Conservation (phyloP, 2,329 filamentous ascomycete genomes). For the Tolypocladium nubicola region DNA sequence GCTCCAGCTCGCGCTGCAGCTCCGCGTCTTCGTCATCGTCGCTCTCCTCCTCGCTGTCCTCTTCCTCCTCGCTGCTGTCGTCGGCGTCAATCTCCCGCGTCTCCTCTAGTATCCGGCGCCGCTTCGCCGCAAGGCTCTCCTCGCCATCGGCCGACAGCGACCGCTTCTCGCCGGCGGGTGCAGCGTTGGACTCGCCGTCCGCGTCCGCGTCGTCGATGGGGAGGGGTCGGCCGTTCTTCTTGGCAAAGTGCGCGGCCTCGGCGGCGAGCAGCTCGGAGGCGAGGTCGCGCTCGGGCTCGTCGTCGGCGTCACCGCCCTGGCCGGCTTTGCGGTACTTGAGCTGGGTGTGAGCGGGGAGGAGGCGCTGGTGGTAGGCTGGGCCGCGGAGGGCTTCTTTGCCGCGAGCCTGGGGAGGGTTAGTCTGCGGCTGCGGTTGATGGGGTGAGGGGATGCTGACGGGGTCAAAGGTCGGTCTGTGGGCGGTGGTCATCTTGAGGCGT, state of each 20-base stretch:
- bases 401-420: conserved; percentile 50
- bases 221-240: conserved; percentile 52
- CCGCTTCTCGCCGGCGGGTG: conserved; percentile 38
- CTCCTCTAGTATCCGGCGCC: conserved; percentile 78
- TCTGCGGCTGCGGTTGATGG: neutral
- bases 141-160: conserved; percentile 31
- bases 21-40: conserved; percentile 59
- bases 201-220: conserved; percentile 37
- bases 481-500: conserved; percentile 45
- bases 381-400: conserved; percentile 93
- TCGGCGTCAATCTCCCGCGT: conserved; percentile 77
- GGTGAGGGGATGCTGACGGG: conserved; percentile 49
- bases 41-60: conserved; percentile 43
- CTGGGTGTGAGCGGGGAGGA: conserved; percentile 85
- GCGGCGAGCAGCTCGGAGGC: conserved; percentile 82
- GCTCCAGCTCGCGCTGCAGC: conserved; percentile 84
- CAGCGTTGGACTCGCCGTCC: conserved; percentile 13
- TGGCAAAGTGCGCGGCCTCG: conserved; percentile 79
- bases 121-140: conserved; percentile 70
- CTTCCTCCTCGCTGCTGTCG: conserved; percentile 43
- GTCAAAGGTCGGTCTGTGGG: conserved; percentile 87
- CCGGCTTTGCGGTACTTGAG: conserved; percentile 82
- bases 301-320: conserved; percentile 69
- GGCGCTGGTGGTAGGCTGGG: conserved; percentile 89
- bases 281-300: conserved; percentile 66